phyloP scores from a whole-genome alignment of 129 eudicot genomes.

The Pseudognaphalium luteoalbum region DNA sequence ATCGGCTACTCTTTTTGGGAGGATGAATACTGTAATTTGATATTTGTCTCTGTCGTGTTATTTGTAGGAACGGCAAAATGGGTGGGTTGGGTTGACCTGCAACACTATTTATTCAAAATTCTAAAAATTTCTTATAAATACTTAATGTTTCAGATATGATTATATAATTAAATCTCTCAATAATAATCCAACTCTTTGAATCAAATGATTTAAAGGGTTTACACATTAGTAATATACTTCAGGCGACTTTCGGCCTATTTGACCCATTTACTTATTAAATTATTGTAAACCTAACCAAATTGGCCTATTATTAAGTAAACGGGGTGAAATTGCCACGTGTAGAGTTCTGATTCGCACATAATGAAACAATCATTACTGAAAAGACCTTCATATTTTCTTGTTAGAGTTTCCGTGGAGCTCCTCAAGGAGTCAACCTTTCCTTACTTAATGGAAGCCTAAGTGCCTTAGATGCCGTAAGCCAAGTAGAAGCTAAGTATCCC shows the following conservation, averaged over 20 bases:
- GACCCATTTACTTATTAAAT: background rate
- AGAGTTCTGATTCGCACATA: background rate
- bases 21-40: conserved; percentile 58
- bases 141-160: background rate
- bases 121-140: no score
- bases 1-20: conserved; percentile 76
- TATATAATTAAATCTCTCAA: no score
- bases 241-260: no score
- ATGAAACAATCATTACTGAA: background rate
- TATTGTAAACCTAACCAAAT: background rate
- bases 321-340: background rate
- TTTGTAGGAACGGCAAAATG: background rate
- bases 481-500: conserved; percentile 81
- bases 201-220: background rate
- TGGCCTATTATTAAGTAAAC: background rate
- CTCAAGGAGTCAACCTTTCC: conserved; percentile 76
- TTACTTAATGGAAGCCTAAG: conserved; percentile 28
- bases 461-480: conserved; percentile 38
- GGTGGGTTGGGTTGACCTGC: background rate
- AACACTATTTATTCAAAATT: background rate
- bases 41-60: background rate
- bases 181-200: background rate
- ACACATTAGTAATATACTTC: no score
- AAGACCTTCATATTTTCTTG: conserved; percentile 11
- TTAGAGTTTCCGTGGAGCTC: conserved; percentile 94